A percentile compares a stretch with the other conserved stretches of the same genome.
Conservation (phyloP, 148 eudicot species). For the Amaranthus hypochondriacus region DNA sequence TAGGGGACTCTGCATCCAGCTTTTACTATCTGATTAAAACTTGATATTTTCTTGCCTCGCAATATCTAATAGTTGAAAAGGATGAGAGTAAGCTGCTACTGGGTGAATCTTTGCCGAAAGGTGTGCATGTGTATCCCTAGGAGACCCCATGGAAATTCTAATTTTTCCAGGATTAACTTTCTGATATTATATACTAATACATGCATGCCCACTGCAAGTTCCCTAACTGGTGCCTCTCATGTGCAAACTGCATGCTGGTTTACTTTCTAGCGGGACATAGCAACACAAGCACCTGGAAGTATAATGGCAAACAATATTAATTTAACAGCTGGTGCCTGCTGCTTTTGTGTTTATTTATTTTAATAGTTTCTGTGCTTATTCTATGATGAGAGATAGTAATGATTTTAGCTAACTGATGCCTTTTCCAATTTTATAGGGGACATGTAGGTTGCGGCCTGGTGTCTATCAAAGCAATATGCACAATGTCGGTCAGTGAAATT, state of each 20-base stretch:
- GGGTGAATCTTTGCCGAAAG: slow-evolving; percentile 37
- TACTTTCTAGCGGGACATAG: slow-evolving; percentile 27
- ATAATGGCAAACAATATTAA: slow-evolving; percentile 15
- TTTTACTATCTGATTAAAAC: slow-evolving; percentile 3
- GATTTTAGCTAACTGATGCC: slow-evolving; percentile 11
- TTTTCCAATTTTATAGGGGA: slow-evolving; percentile 28
- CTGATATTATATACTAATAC: slow-evolving; percentile 15
- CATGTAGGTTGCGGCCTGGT: slow-evolving; percentile 30
- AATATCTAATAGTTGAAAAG: slow-evolving; percentile 5
- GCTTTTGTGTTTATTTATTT: slow-evolving; percentile 8
- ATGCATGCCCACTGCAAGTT: slow-evolving; percentile 2
- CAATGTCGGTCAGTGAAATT: slow-evolving; percentile 11
- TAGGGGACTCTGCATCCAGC: not conserved
- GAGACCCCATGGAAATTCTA: slow-evolving; percentile 18
- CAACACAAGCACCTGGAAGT: slow-evolving; percentile 23
- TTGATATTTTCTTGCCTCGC: not conserved
- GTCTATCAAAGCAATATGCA: slow-evolving; percentile 25
- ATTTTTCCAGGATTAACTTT: slow-evolving; percentile 19
- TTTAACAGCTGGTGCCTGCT: slow-evolving; percentile 13
- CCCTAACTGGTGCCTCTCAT: slow-evolving; percentile 24
- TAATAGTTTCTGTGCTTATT: slow-evolving; percentile 1
- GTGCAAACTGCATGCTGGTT: slow-evolving; percentile 22
- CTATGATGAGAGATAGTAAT: slow-evolving; percentile 16
- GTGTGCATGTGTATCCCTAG: slow-evolving; percentile 30
- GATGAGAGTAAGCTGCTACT: slow-evolving; percentile 22